phyloP scores from a whole-genome alignment of 2,329 filamentous ascomycete species.

The Ascochyta koolunga region DNA sequence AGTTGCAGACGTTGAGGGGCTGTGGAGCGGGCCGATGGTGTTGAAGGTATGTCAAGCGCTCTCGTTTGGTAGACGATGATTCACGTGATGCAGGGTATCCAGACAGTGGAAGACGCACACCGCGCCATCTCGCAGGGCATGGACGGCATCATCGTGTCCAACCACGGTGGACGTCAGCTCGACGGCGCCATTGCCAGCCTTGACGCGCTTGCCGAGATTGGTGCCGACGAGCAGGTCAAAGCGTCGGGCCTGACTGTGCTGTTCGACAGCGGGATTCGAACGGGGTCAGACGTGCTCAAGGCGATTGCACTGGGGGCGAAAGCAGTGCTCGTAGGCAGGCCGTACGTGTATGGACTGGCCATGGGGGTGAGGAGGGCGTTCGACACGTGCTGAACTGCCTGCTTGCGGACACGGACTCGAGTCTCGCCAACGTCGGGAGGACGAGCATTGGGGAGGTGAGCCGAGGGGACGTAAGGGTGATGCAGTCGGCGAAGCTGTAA shows the following conservation, averaged over 20 bases:
- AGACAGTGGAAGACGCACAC: conserved; percentile 47
- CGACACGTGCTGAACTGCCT: conserved; percentile 46
- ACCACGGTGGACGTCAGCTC: conserved; percentile 47
- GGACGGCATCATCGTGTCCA: conserved; percentile 48
- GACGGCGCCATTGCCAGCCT: conserved; percentile 44
- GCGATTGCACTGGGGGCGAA: conserved; percentile 47
- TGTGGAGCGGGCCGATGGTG: conserved; percentile 49
- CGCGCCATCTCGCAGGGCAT: conserved; percentile 43
- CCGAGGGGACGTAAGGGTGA: conserved; percentile 36
- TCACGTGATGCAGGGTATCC: conserved; percentile 32
- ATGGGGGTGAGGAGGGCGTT: conserved; percentile 48
- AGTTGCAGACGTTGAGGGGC: conserved; percentile 39
- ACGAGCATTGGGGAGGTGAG: conserved; percentile 35
- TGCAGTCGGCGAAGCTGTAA: conserved; percentile 38
- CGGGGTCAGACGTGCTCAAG: conserved; percentile 46
- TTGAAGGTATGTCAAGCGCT: conserved; percentile 34
- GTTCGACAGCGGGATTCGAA: conserved; percentile 47
- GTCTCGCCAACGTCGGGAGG: conserved; percentile 43
- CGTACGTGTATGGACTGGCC: conserved; percentile 46
- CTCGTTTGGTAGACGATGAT: too few relatives aligned
- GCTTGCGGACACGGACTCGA: conserved; percentile 40
- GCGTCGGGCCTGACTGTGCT: conserved; percentile 38
- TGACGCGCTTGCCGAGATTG: conserved; percentile 46
- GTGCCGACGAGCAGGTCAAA: conserved; percentile 40
- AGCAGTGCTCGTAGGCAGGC: conserved; percentile 44